Percentiles rank a stretch among this genome's conserved stretches.
These are phyloP conservation scores for Porogramme epimiltina DNA, from an alignment of 1,284 basidiomycete species.

Conservation along the genomic window DNA sequence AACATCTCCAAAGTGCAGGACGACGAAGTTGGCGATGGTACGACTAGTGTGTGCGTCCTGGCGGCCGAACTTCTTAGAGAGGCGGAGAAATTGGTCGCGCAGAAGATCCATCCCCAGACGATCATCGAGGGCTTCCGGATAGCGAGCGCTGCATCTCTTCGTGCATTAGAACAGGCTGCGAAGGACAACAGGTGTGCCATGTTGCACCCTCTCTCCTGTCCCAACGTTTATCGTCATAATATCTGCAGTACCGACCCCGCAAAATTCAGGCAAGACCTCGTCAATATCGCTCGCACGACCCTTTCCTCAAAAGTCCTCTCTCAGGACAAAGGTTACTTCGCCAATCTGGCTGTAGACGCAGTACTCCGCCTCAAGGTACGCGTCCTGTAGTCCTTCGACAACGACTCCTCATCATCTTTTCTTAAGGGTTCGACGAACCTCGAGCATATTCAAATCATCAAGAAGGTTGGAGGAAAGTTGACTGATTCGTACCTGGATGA, in stretches of 20 bases:
- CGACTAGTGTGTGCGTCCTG: conserved; percentile 92
- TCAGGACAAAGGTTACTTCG: conserved; percentile 98
- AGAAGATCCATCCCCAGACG: conserved; percentile 98
- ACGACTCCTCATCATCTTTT: neutral
- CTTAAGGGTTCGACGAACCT: conserved; percentile 89
- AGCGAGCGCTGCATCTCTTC: conserved; percentile 85
- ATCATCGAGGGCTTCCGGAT: conserved; percentile 98
- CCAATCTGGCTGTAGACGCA: conserved; percentile 97
- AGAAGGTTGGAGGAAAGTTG: conserved; percentile 98
- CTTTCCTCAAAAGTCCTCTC: conserved; percentile 95
- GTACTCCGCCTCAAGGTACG: conserved; percentile 88
- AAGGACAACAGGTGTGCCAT: conserved; percentile 75
- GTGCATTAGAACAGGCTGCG: conserved; percentile 82
- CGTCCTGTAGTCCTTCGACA: neutral
- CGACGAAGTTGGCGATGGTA: conserved; percentile 98
- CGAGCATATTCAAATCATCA: conserved; percentile 99
- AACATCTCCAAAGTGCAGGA: conserved; percentile 99
- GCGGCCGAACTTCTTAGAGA: conserved; percentile 92
- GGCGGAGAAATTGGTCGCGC: conserved; percentile 93
- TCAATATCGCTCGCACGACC: conserved; percentile 97
- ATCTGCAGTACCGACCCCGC: conserved; percentile 63
- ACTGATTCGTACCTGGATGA: conserved; percentile 99
- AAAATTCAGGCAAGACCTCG: conserved; percentile 86
- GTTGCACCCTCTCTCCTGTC: neutral
- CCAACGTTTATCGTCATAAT: neutral